A percentile compares a stretch with the other conserved stretches of the same genome.
phyloP scores from a whole-genome alignment of 2,329 filamentous ascomycete genomes.

The Cladophialophora exuberans region DNA sequence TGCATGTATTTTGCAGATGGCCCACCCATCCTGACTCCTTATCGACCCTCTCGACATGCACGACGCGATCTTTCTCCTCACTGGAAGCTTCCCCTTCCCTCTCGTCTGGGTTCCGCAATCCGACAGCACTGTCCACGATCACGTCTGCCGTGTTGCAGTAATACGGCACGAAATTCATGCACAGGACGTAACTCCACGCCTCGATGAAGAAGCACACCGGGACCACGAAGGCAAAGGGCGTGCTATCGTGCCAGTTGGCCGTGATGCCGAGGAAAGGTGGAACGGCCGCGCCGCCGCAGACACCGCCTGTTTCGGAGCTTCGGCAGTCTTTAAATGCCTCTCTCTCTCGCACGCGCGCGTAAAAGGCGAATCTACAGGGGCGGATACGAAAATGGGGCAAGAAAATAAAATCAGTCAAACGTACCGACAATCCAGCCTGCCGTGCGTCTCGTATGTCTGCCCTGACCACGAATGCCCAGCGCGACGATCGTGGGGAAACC shows the following conservation, averaged over 20 bases:
- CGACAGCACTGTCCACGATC: conserved; percentile 52
- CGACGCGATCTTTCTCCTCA: conserved; percentile 9
- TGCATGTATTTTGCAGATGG: too few relatives aligned
- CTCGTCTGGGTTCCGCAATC: conserved; percentile 39
- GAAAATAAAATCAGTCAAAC: conserved; percentile 44
- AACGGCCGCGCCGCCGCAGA: conserved; percentile 54
- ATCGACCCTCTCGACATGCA: not conserved
- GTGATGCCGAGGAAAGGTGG: conserved; percentile 72
- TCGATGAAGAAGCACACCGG: conserved; percentile 63
- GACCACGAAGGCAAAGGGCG: conserved; percentile 67
- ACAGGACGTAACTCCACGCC: conserved; percentile 60
- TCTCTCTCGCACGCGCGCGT: too few relatives aligned
- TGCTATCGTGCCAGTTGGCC: conserved; percentile 65
- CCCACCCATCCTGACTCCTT: not conserved
- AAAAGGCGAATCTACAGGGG: too few relatives aligned
- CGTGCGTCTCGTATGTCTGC: conserved; percentile 75
- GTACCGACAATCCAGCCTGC: conserved; percentile 72
- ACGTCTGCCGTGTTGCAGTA: conserved; percentile 67
- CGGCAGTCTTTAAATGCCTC: too few relatives aligned
- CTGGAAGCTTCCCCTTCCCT: conserved; percentile 13
- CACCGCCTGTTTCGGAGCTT: conserved; percentile 65
- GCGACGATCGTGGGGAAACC: conserved; percentile 82
- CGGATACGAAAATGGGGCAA: not conserved
- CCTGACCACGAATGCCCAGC: conserved; percentile 74
- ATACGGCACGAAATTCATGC: conserved; percentile 67